A percentile compares a stretch with the other conserved stretches of the same genome.
Conservation (phyloP, 345 rosid genomes). For the Populus euphratica region DNA sequence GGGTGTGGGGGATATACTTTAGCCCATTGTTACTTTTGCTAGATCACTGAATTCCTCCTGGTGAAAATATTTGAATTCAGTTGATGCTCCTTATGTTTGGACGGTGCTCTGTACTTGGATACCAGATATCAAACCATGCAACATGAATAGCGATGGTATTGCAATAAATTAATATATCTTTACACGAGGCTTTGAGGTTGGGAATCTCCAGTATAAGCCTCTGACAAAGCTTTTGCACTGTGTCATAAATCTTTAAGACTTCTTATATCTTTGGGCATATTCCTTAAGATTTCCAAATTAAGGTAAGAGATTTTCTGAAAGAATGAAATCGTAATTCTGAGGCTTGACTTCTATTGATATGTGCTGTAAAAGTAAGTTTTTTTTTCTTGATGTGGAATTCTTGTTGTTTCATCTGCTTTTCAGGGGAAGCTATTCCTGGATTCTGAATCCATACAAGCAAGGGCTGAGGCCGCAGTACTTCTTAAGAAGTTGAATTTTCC, state of each 20-base stretch:
- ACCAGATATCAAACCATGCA: neutral
- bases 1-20: neutral
- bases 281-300: neutral
- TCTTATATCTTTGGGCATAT: neutral
- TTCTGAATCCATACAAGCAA: conserved; percentile 85
- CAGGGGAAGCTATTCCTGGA: conserved; percentile 89
- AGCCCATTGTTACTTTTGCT: neutral
- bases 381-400: conserved; percentile 2
- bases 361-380: neutral
- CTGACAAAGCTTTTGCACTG: neutral
- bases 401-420: conserved; percentile 9
- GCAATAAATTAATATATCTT: neutral
- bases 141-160: neutral
- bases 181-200: neutral
- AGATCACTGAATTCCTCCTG: neutral
- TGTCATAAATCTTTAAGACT: neutral
- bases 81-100: neutral
- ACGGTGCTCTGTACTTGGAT: neutral
- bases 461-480: conserved; percentile 98
- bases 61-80: neutral
- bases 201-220: neutral
- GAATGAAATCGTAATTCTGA: neutral
- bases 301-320: neutral
- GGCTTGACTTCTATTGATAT: neutral
- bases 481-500: conserved; percentile 91